These are phyloP conservation scores for Hemisphaericaspora xylofermentans DNA, from an alignment of 1,139 yeast genomes.

Conservation along the genomic window DNA sequence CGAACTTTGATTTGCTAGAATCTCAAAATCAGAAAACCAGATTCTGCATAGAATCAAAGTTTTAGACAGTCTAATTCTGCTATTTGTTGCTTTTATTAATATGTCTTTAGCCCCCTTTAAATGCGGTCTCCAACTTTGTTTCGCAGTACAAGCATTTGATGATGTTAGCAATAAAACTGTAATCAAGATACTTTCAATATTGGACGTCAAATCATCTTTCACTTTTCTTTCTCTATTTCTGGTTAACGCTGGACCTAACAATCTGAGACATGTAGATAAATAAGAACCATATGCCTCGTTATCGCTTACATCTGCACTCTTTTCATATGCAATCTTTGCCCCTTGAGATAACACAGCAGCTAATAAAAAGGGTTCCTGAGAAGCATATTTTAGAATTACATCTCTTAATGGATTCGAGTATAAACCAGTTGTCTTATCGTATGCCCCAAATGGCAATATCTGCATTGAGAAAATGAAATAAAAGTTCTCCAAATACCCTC, in stretches of 20 bases:
- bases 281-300: slow-evolving; percentile 53
- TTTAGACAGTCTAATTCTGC: slow-evolving; percentile 24
- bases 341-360: slow-evolving; percentile 69
- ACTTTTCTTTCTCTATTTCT: slow-evolving; percentile 20
- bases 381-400: slow-evolving; percentile 54
- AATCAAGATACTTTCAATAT: slow-evolving; percentile 61
- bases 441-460: slow-evolving; percentile 57
- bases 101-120: slow-evolving; percentile 65
- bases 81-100: slow-evolving; percentile 43
- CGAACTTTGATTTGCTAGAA: slow-evolving; percentile 60
- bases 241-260: slow-evolving; percentile 42
- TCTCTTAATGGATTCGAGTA: slow-evolving; percentile 58
- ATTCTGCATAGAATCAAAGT: slow-evolving; percentile 55
- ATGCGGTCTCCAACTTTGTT: slow-evolving; percentile 70
- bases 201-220: slow-evolving; percentile 33
- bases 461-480: slow-evolving; percentile 53
- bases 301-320: slow-evolving; percentile 36
- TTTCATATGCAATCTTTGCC: slow-evolving; percentile 43
- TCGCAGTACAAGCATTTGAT: slow-evolving; percentile 59
- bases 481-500: slow-evolving; percentile 49
- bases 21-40: slow-evolving; percentile 65
- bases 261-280: slow-evolving; percentile 53
- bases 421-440: slow-evolving; percentile 22
- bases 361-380: slow-evolving; percentile 53
- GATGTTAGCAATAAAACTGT: slow-evolving; percentile 63